phyloP scores from a whole-genome alignment of 441 rosid genomes.

The Iberis amara region DNA sequence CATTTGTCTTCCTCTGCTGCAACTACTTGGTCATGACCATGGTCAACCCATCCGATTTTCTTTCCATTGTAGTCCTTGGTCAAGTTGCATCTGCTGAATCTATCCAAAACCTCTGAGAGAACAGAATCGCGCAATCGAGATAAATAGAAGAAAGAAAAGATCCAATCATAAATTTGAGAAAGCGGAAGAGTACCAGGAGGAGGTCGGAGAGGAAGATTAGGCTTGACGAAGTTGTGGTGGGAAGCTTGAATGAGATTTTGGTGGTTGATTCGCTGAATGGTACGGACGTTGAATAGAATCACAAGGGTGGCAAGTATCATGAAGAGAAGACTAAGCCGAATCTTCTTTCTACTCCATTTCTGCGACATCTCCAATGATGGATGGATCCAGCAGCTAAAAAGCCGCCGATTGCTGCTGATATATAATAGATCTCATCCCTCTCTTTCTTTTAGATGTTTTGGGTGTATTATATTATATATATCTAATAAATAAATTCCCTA shows the following conservation, averaged over 20 bases:
- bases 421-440: no score
- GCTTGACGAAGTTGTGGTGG: constrained; percentile 35
- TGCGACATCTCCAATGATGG: constrained; percentile 34
- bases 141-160: constrained; percentile 5
- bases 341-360: constrained; percentile 68
- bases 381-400: neutral
- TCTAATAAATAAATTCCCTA: no score
- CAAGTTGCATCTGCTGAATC: constrained; percentile 68
- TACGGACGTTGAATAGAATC: constrained; percentile 55
- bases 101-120: constrained; percentile 58
- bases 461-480: no score
- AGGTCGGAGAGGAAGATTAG: constrained; percentile 44
- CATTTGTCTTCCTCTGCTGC: constrained; percentile 46
- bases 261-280: constrained; percentile 44
- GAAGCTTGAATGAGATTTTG: constrained; percentile 28
- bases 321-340: constrained; percentile 50
- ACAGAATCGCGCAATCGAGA: neutral
- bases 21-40: constrained; percentile 26
- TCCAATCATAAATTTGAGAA: no score
- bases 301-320: constrained; percentile 40
- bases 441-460: no score
- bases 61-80: constrained; percentile 60
- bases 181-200: constrained; percentile 26
- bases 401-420: no score
- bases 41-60: constrained; percentile 48